phyloP scores from a whole-genome alignment of 1,284 basidiomycete species.

The Pisolithus thermaeus region DNA sequence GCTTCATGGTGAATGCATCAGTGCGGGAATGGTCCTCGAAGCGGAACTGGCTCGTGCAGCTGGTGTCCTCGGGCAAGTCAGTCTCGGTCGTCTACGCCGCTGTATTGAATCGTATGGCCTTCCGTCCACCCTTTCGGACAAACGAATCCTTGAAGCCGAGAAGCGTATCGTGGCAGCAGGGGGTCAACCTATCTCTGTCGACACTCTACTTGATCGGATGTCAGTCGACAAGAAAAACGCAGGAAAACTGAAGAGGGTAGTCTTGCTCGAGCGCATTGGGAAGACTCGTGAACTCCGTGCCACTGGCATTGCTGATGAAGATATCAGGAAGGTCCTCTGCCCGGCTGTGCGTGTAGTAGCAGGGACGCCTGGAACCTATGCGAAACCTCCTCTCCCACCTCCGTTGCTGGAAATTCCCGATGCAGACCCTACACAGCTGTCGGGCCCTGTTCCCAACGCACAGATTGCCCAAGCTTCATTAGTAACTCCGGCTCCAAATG shows the following conservation, averaged over 20 bases:
- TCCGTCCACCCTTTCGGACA: slow-evolving; percentile 75
- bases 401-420: slow-evolving; percentile 19
- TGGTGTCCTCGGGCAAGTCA: slow-evolving; percentile 83
- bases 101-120: slow-evolving; percentile 85
- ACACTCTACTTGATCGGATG: slow-evolving; percentile 88
- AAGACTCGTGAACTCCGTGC: slow-evolving; percentile 91
- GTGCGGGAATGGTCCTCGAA: slow-evolving; percentile 91
- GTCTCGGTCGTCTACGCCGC: slow-evolving; percentile 79
- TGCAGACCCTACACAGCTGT: slow-evolving; percentile 15
- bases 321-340: slow-evolving; percentile 77
- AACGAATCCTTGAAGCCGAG: slow-evolving; percentile 37
- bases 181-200: slow-evolving; percentile 69
- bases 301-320: slow-evolving; percentile 74
- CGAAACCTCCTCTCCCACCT: slow-evolving; percentile 44
- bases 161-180: slow-evolving; percentile 55
- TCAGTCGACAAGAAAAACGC: slow-evolving; percentile 98
- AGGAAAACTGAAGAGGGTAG: slow-evolving; percentile 86
- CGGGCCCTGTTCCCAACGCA: slow-evolving; percentile 4
- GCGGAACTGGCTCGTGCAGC: slow-evolving; percentile 87
- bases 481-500: neutral
- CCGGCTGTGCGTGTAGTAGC: slow-evolving; percentile 74
- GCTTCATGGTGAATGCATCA: slow-evolving; percentile 91
- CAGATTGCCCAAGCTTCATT: neutral
- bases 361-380: slow-evolving; percentile 43
- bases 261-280: slow-evolving; percentile 87